Percentiles rank a stretch among this genome's conserved stretches.
phyloP scores from a whole-genome alignment of 495 filamentous ascomycete genomes.

The Talaromyces adpressus region DNA sequence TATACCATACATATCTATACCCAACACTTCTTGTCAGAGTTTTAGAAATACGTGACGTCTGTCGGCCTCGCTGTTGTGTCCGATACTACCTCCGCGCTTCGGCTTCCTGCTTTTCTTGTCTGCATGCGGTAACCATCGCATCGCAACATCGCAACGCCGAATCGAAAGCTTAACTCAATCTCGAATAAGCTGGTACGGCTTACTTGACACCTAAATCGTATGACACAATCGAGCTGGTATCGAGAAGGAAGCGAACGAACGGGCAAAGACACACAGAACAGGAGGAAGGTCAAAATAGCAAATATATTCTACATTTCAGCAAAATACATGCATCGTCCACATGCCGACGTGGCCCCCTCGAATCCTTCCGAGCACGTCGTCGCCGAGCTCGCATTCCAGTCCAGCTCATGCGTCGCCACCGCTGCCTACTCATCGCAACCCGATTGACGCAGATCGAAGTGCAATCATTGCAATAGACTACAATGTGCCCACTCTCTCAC shows the following conservation, averaged over 20 bases:
- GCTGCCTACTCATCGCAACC: slow-evolving; percentile 12
- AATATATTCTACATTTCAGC: neutral
- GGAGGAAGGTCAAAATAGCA: neutral
- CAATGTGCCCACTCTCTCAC: slow-evolving; percentile 23
- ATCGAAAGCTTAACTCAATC: neutral
- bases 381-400: slow-evolving; percentile 14
- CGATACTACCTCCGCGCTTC: neutral
- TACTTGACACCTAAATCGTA: neutral
- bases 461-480: slow-evolving; percentile 16
- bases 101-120: neutral
- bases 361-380: slow-evolving; percentile 26
- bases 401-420: slow-evolving; percentile 11
- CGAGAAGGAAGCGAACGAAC: neutral
- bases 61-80: neutral
- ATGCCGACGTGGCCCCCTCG: slow-evolving; percentile 35
- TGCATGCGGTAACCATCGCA: slow-evolving; percentile 5
- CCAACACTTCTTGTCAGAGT: neutral
- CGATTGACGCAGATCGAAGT: neutral
- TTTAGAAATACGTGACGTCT: neutral
- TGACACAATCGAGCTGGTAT: neutral
- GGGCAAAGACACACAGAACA: neutral
- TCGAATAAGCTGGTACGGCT: neutral
- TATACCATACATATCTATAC: neutral
- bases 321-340: slow-evolving; percentile 15
- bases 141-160: neutral